Evolutionary conservation across 768 basidiomycete species (phyloP).

Genomic region (Rickenella mellea): DNA sequence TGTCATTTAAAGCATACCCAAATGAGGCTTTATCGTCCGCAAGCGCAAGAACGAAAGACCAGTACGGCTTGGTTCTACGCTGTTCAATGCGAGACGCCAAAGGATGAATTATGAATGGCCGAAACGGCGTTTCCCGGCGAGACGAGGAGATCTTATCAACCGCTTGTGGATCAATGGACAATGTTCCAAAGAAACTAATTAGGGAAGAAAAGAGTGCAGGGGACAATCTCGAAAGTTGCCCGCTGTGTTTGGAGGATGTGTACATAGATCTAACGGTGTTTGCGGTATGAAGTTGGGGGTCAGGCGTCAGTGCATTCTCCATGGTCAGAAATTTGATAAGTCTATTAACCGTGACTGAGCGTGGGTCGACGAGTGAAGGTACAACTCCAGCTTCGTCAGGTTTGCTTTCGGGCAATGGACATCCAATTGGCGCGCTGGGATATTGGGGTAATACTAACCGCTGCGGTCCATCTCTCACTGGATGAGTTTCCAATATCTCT

Average conservation of each 20-base stretch:
- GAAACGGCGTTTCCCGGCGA: constrained; percentile 15
- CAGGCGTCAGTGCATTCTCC: too few relatives aligned
- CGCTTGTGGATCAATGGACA: constrained; percentile 24
- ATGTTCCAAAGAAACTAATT: constrained; percentile 39
- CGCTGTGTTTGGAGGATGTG: not conserved
- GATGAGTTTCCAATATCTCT: too few relatives aligned
- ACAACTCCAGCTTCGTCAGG: too few relatives aligned
- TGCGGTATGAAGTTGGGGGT: too few relatives aligned
- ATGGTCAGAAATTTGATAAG: too few relatives aligned
- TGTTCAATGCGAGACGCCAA: constrained; percentile 19
- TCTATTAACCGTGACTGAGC: too few relatives aligned
- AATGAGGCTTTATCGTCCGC: constrained; percentile 32
- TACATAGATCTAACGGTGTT: not conserved
- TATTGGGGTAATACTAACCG: too few relatives aligned
- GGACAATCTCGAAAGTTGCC: not conserved
- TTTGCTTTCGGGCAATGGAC: too few relatives aligned
- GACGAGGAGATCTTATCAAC: not conserved
- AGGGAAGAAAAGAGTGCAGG: constrained; percentile 29
- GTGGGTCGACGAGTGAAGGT: too few relatives aligned
- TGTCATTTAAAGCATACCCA: constrained; percentile 20
- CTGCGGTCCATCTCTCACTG: too few relatives aligned
- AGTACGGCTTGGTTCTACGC: constrained; percentile 25
- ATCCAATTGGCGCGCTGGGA: too few relatives aligned
- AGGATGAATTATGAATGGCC: constrained; percentile 16
- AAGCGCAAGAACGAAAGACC: constrained; percentile 39